Percentiles rank a stretch among this genome's conserved stretches.
Evolutionary conservation across 352 stramenopile genomes (phyloP).

Genomic region (Phytophthora europaea): DNA sequence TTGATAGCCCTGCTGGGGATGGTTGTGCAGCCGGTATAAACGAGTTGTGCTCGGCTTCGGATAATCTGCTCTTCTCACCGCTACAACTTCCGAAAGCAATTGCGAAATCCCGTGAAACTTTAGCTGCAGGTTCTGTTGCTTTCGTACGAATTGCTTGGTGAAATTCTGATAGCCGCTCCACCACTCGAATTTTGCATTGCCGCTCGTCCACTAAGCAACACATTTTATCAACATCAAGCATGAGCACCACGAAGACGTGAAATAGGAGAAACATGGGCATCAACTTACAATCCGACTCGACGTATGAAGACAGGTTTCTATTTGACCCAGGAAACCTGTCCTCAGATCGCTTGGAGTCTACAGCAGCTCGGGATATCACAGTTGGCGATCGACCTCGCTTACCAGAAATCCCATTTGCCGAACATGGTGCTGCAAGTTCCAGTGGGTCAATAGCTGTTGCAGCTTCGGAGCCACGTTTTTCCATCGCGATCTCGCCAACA

Average conservation of each 20-base stretch:
- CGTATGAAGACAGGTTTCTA: conserved; percentile 68
- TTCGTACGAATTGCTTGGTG: conserved; percentile 80
- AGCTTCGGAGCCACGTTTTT: conserved; percentile 13
- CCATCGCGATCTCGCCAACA: conserved; percentile 28
- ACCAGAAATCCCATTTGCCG: conserved; percentile 17
- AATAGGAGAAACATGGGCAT: background rate
- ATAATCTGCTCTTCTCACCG: conserved; percentile 10
- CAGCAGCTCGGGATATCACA: conserved; percentile 14
- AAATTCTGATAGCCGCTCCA: conserved; percentile 87
- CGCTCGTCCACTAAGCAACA: conserved; percentile 79
- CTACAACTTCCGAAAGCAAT: conserved; percentile 5
- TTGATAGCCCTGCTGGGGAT: conserved; percentile 8
- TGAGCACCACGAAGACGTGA: background rate
- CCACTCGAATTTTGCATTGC: conserved; percentile 90
- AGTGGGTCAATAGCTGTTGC: conserved; percentile 17
- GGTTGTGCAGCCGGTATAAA: conserved; percentile 1
- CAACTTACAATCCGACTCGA: conserved; percentile 73
- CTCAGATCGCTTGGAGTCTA: conserved; percentile 27
- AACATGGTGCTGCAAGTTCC: conserved; percentile 19
- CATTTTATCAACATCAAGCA: background rate
- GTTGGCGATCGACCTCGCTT: conserved; percentile 66
- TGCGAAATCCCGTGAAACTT: conserved; percentile 8
- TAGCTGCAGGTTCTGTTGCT: conserved; percentile 27
- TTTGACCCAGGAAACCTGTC: conserved; percentile 35
- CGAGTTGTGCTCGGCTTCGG: conserved; percentile 6